Evolutionary conservation across 1,284 basidiomycete species (phyloP), one percentile per base, ranked within the genome.

Genomic region (Cryptococcus amylolentus): DNA sequence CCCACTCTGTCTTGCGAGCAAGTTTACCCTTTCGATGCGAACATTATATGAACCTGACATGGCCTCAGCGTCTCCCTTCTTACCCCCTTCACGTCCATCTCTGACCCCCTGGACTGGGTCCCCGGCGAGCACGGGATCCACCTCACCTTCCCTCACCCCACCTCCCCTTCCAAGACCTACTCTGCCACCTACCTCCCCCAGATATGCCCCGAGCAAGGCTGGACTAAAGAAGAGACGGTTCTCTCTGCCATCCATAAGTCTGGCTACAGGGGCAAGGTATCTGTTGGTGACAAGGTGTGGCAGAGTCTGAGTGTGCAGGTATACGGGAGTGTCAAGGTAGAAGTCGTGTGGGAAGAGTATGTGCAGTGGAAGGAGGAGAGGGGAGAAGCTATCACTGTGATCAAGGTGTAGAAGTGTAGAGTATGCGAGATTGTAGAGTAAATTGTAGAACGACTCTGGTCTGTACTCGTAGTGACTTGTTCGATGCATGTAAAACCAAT

Each of bases 101-200:
- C 82, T 23, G 85, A 87, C 41, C 93, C 95, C 68, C 84, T 95
- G 52, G 91, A 93, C 77, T 98, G 95, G 95, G 86, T 85, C 8
- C 77, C 95, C 59, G 95, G 94, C 57, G 82, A 84, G 3, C 95
- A 98, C 77, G 95, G 95, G 49, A 94, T 98, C 73, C 84, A 88
- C 73, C 88, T 98, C 62, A 83, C 85, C 20, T 90, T 98, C 75
- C 83, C 86, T 27, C 86, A 91, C 70, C 93, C 91, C 14, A 81
- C 84, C 5, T 66, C 86, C 16, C 78, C 85, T 45, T 7, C 54
- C 51, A 64, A 84, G 55, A 80, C 81, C 3, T 86, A 96, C 63
- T 85, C 85, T 4, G 94, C 94, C 3, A 95, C 91, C 1, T 98
- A 96, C 75, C 82, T 98, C n/a, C 95, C 95, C 3, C 88, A 98